These are phyloP conservation scores for Umbelopsis sp. DNA, from an alignment of 192 early-diverging fungal genomes.

Conservation along the genomic window DNA sequence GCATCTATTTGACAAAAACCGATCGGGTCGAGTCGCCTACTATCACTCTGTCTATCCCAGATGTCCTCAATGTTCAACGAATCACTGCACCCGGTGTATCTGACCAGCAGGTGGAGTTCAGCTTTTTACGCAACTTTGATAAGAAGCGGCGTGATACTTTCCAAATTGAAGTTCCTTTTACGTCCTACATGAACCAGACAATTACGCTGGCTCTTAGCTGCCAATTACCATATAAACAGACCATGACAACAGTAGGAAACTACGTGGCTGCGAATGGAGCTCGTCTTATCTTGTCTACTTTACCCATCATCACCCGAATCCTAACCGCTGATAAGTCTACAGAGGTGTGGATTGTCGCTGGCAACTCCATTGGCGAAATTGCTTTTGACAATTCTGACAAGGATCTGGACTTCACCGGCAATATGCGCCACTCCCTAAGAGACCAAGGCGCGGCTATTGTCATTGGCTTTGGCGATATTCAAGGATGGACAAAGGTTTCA, in stretches of 20 bases:
- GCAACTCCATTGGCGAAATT: constrained; percentile 56
- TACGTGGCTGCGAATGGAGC: constrained; percentile 55
- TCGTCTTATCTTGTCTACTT: constrained; percentile 55
- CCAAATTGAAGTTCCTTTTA: constrained; percentile 36
- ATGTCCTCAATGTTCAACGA: constrained; percentile 53
- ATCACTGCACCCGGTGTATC: constrained; percentile 16
- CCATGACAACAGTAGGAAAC: constrained; percentile 64
- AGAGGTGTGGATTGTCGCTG: constrained; percentile 68
- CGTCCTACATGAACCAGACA: neutral
- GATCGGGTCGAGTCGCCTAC: constrained; percentile 40
- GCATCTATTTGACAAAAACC: constrained; percentile 50
- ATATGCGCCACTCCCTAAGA: constrained; percentile 28
- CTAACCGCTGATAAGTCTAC: constrained; percentile 21
- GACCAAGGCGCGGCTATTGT: constrained; percentile 26
- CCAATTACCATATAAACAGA: constrained; percentile 56
- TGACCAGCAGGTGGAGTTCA: constrained; percentile 42
- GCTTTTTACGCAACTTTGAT: constrained; percentile 72
- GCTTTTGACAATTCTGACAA: constrained; percentile 51
- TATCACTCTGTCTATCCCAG: constrained; percentile 34
- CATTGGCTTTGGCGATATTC: constrained; percentile 35
- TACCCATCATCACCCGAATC: constrained; percentile 50
- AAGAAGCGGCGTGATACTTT: constrained; percentile 37
- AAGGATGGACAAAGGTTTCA: constrained; percentile 37
- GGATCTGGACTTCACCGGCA: constrained; percentile 39
- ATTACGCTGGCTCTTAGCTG: constrained; percentile 38